Base-by-base conservation (phyloP, 1,284 basidiomycete genomes). In the Afroboletus lepidellus region DNA sequence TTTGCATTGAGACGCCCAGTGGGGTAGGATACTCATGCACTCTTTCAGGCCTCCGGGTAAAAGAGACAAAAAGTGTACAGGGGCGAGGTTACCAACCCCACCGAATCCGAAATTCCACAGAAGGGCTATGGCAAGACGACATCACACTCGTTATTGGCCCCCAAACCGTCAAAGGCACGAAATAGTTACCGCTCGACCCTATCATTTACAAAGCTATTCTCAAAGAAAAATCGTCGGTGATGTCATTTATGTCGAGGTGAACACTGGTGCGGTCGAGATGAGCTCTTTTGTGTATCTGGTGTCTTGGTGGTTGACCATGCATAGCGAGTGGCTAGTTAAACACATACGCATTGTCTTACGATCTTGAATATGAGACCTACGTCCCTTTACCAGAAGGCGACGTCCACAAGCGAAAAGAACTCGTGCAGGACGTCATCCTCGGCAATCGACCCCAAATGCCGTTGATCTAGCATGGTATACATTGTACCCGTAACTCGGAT, bases 31-130 rank as follows among this genome's bases (percentile, higher is more conserved):
- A 8, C 15, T 51, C 33, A 47, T 3, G 0, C 24, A 20, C 23
- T 3, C 25, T 23, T 25, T 18, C 64, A 96, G 94, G 94, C 48
- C 79, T 97, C 27, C 84, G 94, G 66, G 94, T 97, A 78, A 98
- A 98, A 72, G 96, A 99, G 74, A 98, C 94, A 3, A 99, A 99
- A 98, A 67, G 94, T 99, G 9, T 99, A 96, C 72, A 96, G 99
- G 71, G 96, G 96, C 54, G 97, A 99, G 73, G 91, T 99, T 30
- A 98, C 95, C 8, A 96, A 99, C 3, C 96, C 96, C 1, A 87
- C 92, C 29, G 97, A 97, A 73, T 83, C 93, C 11, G 94, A 97
- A 72, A 98, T 97, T 72, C 94, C 94, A 33, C 77, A 97, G 41
- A 92, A 91, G 52, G 96, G 96, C 41, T 99, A 99, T 71, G 97